A percentile compares a stretch with the other conserved stretches of the same genome.
Conservation (phyloP, 2,329 filamentous ascomycete species). For the Didymella segeticola region DNA sequence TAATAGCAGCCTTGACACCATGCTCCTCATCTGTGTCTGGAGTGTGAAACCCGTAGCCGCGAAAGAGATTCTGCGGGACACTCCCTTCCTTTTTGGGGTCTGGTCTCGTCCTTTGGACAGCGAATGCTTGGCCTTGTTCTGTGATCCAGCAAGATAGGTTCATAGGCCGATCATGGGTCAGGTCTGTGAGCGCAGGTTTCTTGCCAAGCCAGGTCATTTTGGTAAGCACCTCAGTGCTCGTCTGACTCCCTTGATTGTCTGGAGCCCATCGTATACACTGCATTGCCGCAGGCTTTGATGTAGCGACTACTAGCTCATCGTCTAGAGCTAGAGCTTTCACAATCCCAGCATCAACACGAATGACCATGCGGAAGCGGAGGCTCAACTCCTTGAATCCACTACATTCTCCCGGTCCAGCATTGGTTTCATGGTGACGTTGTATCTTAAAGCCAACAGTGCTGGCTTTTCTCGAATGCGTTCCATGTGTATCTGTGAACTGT, state of each 20-base stretch:
- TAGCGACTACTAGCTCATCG: slow-evolving; percentile 91
- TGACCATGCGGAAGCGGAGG: slow-evolving; percentile 94
- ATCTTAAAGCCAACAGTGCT: slow-evolving; percentile 51
- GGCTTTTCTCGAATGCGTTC: slow-evolving; percentile 58
- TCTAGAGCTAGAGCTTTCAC: slow-evolving; percentile 86
- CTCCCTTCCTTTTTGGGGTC: slow-evolving; percentile 49
- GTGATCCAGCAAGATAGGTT: slow-evolving; percentile 94
- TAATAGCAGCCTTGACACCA: slow-evolving; percentile 81
- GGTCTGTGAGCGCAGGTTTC: slow-evolving; percentile 76
- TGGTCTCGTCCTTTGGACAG: slow-evolving; percentile 73
- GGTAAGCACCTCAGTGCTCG: slow-evolving; percentile 86
- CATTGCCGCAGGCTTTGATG: slow-evolving; percentile 87
- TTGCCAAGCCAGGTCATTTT: slow-evolving; percentile 86
- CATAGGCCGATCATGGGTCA: slow-evolving; percentile 96
- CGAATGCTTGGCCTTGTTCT: slow-evolving; percentile 84
- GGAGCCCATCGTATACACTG: slow-evolving; percentile 96
- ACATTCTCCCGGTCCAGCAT: slow-evolving; percentile 77
- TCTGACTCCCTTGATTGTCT: slow-evolving; percentile 81
- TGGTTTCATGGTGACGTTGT: slow-evolving; percentile 47
- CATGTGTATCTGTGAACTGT: slow-evolving; percentile 67
- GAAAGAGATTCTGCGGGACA: slow-evolving; percentile 73
- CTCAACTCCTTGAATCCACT: slow-evolving; percentile 84
- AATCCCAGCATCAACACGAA: slow-evolving; percentile 96
- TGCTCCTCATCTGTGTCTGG: slow-evolving; percentile 66
- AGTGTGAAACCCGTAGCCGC: slow-evolving; percentile 87